Conservation (phyloP, 352 stramenopile genomes). For the Globisporangium recalcitrans region DNA sequence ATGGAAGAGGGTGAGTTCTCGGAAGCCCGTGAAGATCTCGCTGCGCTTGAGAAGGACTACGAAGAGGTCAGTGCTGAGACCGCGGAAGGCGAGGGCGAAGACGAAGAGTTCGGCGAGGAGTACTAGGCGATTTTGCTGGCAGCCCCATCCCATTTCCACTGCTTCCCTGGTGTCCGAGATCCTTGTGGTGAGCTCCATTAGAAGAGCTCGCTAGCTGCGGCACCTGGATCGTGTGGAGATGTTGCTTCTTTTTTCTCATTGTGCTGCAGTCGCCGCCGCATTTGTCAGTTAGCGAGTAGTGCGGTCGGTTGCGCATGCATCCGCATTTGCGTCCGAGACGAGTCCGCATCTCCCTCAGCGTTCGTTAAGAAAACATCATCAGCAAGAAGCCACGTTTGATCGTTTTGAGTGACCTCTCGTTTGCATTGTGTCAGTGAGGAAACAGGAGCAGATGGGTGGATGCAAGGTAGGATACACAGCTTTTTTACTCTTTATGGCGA, state of each 20-base stretch:
- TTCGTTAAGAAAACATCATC: neutral
- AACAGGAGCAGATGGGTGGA: too few relatives aligned
- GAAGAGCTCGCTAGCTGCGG: neutral
- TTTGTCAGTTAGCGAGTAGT: slow-evolving; percentile 8
- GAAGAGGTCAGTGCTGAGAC: slow-evolving; percentile 97
- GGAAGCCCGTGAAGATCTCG: slow-evolving; percentile 96
- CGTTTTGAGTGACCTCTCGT: neutral
- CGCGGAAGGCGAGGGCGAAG: slow-evolving; percentile 89
- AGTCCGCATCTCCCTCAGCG: neutral
- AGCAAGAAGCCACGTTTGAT: slow-evolving; percentile 1
- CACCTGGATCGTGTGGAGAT: neutral
- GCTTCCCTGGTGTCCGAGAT: neutral
- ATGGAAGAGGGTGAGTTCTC: slow-evolving; percentile 99
- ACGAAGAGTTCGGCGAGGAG: slow-evolving; percentile 89
- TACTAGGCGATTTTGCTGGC: slow-evolving; percentile 42
- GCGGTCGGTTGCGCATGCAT: neutral
- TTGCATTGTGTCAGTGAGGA: too few relatives aligned
- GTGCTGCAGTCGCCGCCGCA: neutral
- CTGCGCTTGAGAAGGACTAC: slow-evolving; percentile 98
- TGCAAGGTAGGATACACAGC: slow-evolving; percentile 6
- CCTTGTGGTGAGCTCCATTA: neutral
- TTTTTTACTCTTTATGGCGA: slow-evolving; percentile 5
- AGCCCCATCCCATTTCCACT: neutral
- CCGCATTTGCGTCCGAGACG: neutral
- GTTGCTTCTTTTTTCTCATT: slow-evolving; percentile 1